Percentiles rank a stretch among this genome's conserved stretches.
These are phyloP conservation scores for Musa itinerans DNA, from an alignment of 176 grass and related monocot species.

Conservation along the genomic window DNA sequence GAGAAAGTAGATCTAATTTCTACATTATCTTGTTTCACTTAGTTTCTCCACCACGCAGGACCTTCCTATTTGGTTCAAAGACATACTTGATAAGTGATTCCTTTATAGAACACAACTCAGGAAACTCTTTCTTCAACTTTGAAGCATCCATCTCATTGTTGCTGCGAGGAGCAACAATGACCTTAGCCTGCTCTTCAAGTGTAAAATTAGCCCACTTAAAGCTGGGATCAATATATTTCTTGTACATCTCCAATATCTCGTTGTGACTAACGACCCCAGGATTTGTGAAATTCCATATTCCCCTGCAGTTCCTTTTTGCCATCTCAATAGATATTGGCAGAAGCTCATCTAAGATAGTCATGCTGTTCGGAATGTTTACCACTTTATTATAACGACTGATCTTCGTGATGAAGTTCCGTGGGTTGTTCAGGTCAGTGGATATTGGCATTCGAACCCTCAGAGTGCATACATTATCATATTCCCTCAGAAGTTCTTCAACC, in stretches of 20 bases:
- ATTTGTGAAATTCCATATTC: constrained; percentile 64
- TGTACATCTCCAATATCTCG: constrained; percentile 65
- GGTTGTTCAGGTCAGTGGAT: constrained; percentile 51
- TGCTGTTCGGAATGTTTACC: constrained; percentile 60
- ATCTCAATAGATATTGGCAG: constrained; percentile 54
- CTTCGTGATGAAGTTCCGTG: constrained; percentile 59
- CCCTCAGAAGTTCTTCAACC: constrained; percentile 68
- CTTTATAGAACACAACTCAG: constrained; percentile 51
- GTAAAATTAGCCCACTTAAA: constrained; percentile 59
- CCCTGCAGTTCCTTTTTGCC: constrained; percentile 49
- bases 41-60: constrained; percentile 19
- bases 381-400: constrained; percentile 57
- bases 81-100: constrained; percentile 63
- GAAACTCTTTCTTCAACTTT: constrained; percentile 70
- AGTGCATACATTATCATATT: constrained; percentile 57
- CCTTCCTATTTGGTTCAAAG: constrained; percentile 71
- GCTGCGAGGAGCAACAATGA: constrained; percentile 65
- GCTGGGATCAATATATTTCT: constrained; percentile 34
- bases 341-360: constrained; percentile 59
- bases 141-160: constrained; percentile 76
- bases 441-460: constrained; percentile 64
- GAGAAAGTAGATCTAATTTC: background rate
- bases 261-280: constrained; percentile 54
- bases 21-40: background rate
- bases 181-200: constrained; percentile 77